Evolutionary conservation across 2,329 filamentous ascomycete species (phyloP), one percentile per base, ranked within the genome.

Genomic region (Aspergillus terreus): DNA sequence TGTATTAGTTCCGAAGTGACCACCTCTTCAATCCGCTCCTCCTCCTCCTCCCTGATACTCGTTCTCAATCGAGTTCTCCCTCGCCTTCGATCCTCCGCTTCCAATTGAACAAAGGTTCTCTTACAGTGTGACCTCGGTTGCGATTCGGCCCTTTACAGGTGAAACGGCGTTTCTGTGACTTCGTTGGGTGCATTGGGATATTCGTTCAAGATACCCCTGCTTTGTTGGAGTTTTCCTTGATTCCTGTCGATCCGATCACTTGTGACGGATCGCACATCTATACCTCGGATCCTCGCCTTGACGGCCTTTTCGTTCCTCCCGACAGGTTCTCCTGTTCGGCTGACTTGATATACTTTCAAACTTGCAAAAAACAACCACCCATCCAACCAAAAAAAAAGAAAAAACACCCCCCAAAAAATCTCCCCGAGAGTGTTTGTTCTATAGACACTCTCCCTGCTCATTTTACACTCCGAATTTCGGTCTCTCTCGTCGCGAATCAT

Each of bases 151-250:
- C 50, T 55, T 47, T 52, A 56, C 52, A 56, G 53, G 58, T 63
- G 55, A 55, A 60, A 58, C 59, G 58, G 59, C 58, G 56, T 61
- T 61, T 56, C 55, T 58, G 53, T 51, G 51, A 56, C 52, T 51
- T 55, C 21, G 21, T 58, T 55, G 46, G 52, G 57, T 56, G 57
- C 63, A 65, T 66, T 63, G 62, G 61, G 61, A 63, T 59, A 61
- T 62, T 63, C 54, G 55, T 58, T 57, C 55, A 55, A 68, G 64
- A 69, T 69, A 69, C 67, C 67, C 64, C 59, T 59, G 60, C 56
- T 63, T 68, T 66, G 50, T 58, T 59, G 60, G 58, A 60, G 59
- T 63, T 63, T 53, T 62, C 56, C 49, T 58, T 54, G 55, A 49
- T 59, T 58, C 52, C 53, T 56, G 59, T 60, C 57, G 63, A 59